Percentiles rank a stretch among this genome's conserved stretches.
These are phyloP conservation scores for Populus hybrid DNA, from an alignment of 441 rosid species.

Conservation along the genomic window DNA sequence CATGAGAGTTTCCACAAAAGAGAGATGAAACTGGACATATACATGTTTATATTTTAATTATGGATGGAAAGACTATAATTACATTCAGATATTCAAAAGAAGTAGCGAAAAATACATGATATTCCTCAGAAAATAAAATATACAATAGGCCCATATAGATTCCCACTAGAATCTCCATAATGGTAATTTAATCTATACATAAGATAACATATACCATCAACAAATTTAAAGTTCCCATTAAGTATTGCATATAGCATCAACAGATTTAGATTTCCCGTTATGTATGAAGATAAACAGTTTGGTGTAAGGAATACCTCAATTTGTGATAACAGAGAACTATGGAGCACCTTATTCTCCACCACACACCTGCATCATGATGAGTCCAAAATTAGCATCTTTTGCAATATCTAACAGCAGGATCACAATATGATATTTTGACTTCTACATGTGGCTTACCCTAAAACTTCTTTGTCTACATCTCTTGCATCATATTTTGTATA, in stretches of 20 bases:
- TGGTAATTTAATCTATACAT: background rate
- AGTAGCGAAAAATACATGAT: background rate
- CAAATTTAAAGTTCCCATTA: background rate
- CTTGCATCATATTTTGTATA: slow-evolving; percentile 76
- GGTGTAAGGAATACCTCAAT: slow-evolving; percentile 48
- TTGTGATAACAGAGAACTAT: slow-evolving; percentile 63
- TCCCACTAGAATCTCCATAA: background rate
- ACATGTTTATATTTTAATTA: background rate
- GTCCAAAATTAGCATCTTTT: slow-evolving; percentile 22
- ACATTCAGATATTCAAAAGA: background rate
- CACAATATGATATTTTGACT: slow-evolving; percentile 3
- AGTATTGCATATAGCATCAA: background rate
- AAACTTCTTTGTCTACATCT: slow-evolving; percentile 62
- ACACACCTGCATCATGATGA: slow-evolving; percentile 66
- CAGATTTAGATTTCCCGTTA: background rate
- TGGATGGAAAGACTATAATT: background rate
- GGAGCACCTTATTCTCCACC: slow-evolving; percentile 96
- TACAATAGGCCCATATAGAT: background rate
- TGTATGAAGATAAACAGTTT: slow-evolving; percentile 2
- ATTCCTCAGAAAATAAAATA: background rate
- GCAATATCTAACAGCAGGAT: slow-evolving; percentile 13
- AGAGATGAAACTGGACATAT: background rate
- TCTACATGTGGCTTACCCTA: slow-evolving; percentile 56
- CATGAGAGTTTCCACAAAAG: background rate
- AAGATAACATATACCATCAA: background rate